Evolutionary conservation across 2,329 filamentous ascomycete species (phyloP).

Genomic region (Lasiodiplodia hormozganensis): DNA sequence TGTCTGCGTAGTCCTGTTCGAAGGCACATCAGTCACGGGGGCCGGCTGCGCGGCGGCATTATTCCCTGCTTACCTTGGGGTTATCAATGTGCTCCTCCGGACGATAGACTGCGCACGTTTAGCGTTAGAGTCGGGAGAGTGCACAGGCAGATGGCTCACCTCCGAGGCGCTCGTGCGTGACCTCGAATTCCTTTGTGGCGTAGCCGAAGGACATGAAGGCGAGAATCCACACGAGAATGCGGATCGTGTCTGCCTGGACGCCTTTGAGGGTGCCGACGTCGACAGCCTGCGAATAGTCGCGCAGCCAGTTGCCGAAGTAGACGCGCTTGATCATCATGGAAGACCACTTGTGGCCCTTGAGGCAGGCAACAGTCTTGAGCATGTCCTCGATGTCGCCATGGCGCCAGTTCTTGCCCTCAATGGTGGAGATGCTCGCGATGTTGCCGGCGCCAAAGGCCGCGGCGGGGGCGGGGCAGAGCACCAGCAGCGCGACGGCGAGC

Average conservation of each 20-base stretch:
- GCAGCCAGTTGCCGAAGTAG: slow-evolving; percentile 55
- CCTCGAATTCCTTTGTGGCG: slow-evolving; percentile 63
- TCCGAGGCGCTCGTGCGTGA: slow-evolving; percentile 60
- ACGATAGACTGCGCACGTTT: slow-evolving; percentile 39
- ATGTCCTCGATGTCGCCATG: slow-evolving; percentile 62
- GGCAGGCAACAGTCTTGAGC: slow-evolving; percentile 56
- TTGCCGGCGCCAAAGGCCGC: slow-evolving; percentile 58
- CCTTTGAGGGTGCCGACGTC: slow-evolving; percentile 62
- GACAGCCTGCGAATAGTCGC: slow-evolving; percentile 63
- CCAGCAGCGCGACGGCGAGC: slow-evolving; percentile 45
- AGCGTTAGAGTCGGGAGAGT: background rate
- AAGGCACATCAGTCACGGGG: background rate
- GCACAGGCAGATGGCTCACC: slow-evolving; percentile 41
- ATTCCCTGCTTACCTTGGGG: slow-evolving; percentile 38
- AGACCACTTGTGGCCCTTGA: slow-evolving; percentile 52
- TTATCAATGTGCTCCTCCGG: slow-evolving; percentile 64
- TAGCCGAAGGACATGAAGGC: slow-evolving; percentile 65
- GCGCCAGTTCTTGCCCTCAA: slow-evolving; percentile 59
- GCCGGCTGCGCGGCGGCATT: background rate
- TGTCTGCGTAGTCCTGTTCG: slow-evolving; percentile 60
- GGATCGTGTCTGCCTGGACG: slow-evolving; percentile 61
- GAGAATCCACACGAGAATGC: slow-evolving; percentile 62
- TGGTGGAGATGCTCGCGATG: slow-evolving; percentile 50
- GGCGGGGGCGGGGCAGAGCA: slow-evolving; percentile 45
- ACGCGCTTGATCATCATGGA: slow-evolving; percentile 56